A percentile compares a stretch with the other conserved stretches of the same genome.
phyloP scores from a whole-genome alignment of 108 stramenopile species.

The Parietichytrium sp. region DNA sequence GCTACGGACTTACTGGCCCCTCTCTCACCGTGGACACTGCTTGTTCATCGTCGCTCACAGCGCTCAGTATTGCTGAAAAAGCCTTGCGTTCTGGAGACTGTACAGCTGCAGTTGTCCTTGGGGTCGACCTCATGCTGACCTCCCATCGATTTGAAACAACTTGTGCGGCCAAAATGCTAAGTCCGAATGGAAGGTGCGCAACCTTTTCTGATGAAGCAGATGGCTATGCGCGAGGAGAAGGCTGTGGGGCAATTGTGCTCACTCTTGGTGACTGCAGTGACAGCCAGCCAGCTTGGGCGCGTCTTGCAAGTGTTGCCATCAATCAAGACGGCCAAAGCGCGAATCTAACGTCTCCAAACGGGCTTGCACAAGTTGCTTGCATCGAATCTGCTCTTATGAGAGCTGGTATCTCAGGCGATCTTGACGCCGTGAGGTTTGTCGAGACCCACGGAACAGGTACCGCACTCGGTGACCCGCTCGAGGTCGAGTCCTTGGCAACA shows the following conservation, averaged over 20 bases:
- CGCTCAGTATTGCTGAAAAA: background rate
- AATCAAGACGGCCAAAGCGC: slow-evolving; percentile 23
- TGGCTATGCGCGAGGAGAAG: slow-evolving; percentile 44
- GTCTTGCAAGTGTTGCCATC: background rate
- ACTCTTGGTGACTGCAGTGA: background rate
- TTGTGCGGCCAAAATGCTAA: slow-evolving; percentile 38
- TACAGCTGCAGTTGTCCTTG: slow-evolving; percentile 18
- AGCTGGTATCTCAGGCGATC: background rate
- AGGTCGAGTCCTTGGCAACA: slow-evolving; percentile 30
- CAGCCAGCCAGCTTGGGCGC: background rate
- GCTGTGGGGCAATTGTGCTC: slow-evolving; percentile 4
- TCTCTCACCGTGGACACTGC: slow-evolving; percentile 42
- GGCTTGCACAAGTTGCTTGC: background rate
- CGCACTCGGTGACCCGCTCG: slow-evolving; percentile 34
- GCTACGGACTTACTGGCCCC: slow-evolving; percentile 39
- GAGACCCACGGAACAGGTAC: slow-evolving; percentile 45
- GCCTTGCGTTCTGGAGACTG: slow-evolving; percentile 12
- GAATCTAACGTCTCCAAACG: slow-evolving; percentile 3
- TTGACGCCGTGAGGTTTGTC: background rate
- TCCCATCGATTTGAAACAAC: slow-evolving; percentile 12
- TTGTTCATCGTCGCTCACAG: slow-evolving; percentile 40
- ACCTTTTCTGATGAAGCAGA: slow-evolving; percentile 37
- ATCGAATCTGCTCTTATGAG: background rate
- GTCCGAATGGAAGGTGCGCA: slow-evolving; percentile 15
- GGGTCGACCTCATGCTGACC: slow-evolving; percentile 29